Evolutionary conservation across 2,329 filamentous ascomycete genomes (phyloP).

Genomic region (Trichoderma polysporum): DNA sequence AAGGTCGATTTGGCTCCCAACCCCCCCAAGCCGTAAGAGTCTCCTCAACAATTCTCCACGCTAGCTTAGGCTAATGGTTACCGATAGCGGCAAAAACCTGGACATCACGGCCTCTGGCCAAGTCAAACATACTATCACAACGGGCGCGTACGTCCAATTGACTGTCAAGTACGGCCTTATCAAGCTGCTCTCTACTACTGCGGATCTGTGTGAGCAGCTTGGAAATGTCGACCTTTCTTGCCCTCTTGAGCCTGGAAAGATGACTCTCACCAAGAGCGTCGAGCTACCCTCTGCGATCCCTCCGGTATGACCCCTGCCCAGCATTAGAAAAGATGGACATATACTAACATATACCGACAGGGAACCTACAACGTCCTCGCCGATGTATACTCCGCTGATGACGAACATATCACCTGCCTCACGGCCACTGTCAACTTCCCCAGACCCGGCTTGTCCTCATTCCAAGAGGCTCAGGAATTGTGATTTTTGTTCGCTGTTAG

Average conservation of each 20-base stretch:
- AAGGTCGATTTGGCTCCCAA: slow-evolving; percentile 81
- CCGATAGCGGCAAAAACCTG: slow-evolving; percentile 69
- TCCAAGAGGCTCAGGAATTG: slow-evolving; percentile 41
- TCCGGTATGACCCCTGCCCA: slow-evolving; percentile 61
- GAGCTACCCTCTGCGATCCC: slow-evolving; percentile 85
- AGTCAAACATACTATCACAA: slow-evolving; percentile 68
- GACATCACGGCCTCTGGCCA: slow-evolving; percentile 75
- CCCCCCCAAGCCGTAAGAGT: slow-evolving; percentile 73
- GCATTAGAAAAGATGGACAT: neutral
- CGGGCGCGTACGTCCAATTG: slow-evolving; percentile 79
- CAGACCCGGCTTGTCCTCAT: slow-evolving; percentile 35
- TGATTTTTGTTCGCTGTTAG: slow-evolving; percentile 27
- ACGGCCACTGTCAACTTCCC: slow-evolving; percentile 69
- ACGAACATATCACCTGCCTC: slow-evolving; percentile 80
- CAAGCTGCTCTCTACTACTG: slow-evolving; percentile 75
- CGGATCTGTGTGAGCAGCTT: slow-evolving; percentile 87
- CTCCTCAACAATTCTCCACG: neutral
- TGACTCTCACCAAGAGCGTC: slow-evolving; percentile 75
- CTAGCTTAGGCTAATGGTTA: slow-evolving; percentile 26
- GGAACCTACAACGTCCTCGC: slow-evolving; percentile 88
- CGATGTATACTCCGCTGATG: slow-evolving; percentile 75
- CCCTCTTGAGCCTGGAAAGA: slow-evolving; percentile 76
- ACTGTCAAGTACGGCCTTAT: slow-evolving; percentile 95
- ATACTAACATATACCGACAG: slow-evolving; percentile 44
- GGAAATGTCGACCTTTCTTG: slow-evolving; percentile 85